Evolutionary conservation across 2,329 filamentous ascomycete genomes (phyloP).

Genomic region (Beauveria caledonica): DNA sequence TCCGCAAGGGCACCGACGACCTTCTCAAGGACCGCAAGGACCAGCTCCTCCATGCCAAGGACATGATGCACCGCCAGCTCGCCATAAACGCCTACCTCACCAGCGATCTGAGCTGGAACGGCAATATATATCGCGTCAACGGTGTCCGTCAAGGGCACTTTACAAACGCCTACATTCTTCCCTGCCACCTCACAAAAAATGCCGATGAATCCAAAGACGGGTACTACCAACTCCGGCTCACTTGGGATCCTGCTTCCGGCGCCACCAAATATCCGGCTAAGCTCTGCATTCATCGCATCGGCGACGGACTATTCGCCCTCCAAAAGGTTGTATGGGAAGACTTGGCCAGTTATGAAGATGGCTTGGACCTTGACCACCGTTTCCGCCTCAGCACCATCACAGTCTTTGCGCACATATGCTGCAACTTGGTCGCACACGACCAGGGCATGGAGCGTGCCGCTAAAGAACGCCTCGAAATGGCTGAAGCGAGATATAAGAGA

Average conservation of each 20-base stretch:
- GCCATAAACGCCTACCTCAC: background rate
- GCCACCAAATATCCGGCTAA: background rate
- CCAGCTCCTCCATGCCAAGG: background rate
- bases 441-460: conserved; percentile 14
- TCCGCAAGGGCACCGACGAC: background rate
- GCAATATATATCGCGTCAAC: background rate
- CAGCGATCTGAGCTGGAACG: background rate
- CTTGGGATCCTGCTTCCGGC: background rate
- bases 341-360: background rate
- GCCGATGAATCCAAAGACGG: background rate
- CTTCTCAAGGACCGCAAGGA: background rate
- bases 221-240: background rate
- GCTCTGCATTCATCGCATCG: background rate
- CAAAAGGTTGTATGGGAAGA: background rate
- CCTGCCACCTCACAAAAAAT: background rate
- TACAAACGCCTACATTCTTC: background rate
- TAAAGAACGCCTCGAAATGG: background rate
- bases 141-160: background rate
- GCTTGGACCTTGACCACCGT: background rate
- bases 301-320: background rate
- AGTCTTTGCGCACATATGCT: background rate
- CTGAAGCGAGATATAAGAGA: background rate
- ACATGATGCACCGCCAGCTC: conserved; percentile 6
- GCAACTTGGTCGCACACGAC: background rate
- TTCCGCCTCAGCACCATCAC: background rate